Evolutionary conservation across 208 protist genomes (phyloP).

Genomic region (Acanthamoeba royreba): DNA sequence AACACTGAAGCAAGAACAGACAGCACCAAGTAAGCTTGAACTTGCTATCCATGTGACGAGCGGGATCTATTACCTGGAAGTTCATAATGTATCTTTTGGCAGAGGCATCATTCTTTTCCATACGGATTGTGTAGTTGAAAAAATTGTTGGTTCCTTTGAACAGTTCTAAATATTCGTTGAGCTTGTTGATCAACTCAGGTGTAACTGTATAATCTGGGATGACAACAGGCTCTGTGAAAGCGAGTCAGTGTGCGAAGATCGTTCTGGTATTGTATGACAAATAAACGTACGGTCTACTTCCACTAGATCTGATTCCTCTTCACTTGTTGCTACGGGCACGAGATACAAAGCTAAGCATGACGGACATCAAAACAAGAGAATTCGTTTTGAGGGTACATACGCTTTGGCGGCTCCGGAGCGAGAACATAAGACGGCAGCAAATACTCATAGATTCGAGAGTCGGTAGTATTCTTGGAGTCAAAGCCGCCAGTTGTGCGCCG

Average conservation of each 20-base stretch:
- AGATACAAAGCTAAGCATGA: too few species aligned
- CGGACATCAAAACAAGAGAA: too few species aligned
- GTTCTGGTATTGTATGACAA: too few species aligned
- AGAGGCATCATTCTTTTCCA: constrained; percentile 77
- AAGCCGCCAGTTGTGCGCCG: constrained; percentile 87
- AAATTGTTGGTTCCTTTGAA: constrained; percentile 93
- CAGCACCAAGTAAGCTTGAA: too few species aligned
- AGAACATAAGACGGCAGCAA: constrained; percentile 91
- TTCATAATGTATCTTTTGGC: constrained; percentile 69
- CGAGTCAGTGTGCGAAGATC: background rate
- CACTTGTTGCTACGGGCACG: too few species aligned
- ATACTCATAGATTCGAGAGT: constrained; percentile 90
- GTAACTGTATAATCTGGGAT: background rate
- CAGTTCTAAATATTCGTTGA: constrained; percentile 75
- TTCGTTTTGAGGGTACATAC: too few species aligned
- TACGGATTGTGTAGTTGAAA: constrained; percentile 95
- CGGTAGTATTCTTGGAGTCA: constrained; percentile 90
- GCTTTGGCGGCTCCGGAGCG: constrained; percentile 59
- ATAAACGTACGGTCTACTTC: too few species aligned
- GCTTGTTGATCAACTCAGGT: background rate
- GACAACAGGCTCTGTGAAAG: background rate
- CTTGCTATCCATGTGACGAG: too few species aligned
- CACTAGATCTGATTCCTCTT: too few species aligned
- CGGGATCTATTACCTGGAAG: constrained; percentile 38
- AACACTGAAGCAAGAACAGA: constrained; percentile 36